A percentile compares a stretch with the other conserved stretches of the same genome.
Evolutionary conservation across 2,329 filamentous ascomycete genomes (phyloP).

Genomic region (Hymenoscyphus scutula): DNA sequence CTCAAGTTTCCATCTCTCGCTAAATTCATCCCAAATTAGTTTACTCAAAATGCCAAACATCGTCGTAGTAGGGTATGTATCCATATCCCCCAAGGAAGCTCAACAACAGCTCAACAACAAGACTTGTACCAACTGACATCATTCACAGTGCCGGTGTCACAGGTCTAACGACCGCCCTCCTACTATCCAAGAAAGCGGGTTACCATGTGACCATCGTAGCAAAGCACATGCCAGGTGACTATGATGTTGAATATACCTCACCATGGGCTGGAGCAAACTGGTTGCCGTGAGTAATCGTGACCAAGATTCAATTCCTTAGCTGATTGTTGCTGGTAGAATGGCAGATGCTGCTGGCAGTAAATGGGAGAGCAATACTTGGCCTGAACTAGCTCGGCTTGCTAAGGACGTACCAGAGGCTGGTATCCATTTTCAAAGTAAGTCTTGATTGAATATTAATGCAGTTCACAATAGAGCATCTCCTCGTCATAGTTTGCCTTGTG

Average conservation of each 20-base stretch:
- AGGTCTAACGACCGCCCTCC: slow-evolving; percentile 62
- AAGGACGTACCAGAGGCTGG: slow-evolving; percentile 61
- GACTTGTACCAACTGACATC: not conserved
- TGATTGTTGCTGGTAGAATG: slow-evolving; percentile 10
- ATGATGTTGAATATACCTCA: slow-evolving; percentile 83
- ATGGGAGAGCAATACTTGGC: slow-evolving; percentile 44
- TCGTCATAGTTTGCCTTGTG: too few relatives aligned
- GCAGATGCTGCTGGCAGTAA: slow-evolving; percentile 41
- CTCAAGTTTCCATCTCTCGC: not conserved
- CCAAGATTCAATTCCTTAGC: not conserved
- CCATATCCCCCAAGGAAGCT: too few relatives aligned
- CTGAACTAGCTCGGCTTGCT: slow-evolving; percentile 13
- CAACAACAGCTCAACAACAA: too few relatives aligned
- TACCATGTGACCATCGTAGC: slow-evolving; percentile 68
- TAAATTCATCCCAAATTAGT: not conserved
- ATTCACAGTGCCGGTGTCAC: slow-evolving; percentile 58
- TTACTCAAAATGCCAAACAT: slow-evolving; percentile 34
- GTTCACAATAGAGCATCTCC: too few relatives aligned
- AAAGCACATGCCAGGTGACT: slow-evolving; percentile 90
- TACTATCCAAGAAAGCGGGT: slow-evolving; percentile 52
- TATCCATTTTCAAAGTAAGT: slow-evolving; percentile 68
- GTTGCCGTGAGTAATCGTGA: slow-evolving; percentile 10
- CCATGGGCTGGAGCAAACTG: slow-evolving; percentile 83
- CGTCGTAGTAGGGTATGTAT: slow-evolving; percentile 39
- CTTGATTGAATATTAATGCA: not conserved